Base-by-base conservation (phyloP, 352 stramenopile genomes). In the Globisporangium parvum region DNA sequence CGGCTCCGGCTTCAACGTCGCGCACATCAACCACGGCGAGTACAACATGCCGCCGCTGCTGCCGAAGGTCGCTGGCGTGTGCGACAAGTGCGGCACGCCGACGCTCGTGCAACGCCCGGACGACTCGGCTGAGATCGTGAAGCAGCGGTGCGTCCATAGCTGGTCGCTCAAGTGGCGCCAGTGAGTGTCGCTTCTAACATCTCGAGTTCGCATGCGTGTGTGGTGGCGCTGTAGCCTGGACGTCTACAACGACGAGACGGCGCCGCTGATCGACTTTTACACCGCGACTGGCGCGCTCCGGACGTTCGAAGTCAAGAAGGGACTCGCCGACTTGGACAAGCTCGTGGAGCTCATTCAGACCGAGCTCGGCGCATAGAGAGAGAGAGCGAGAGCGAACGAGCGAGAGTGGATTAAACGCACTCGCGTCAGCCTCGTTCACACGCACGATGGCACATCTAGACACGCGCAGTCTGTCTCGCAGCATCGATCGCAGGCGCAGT, bases 1-100 rank as follows among this genome's bases (percentile, higher is more conserved):
- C 47, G 88, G 88, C 31, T 73, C 66, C 23, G 82, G 82, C 56
- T 97, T 91, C 73, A 97, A 97, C 62, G 80, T 97, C 24, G 81
- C 87, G 23, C 77, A 81, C 63, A 96, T 96, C 64, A 76, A 95
- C 59, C 44, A 80, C 35, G 85, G 83, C 58, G 84, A 90, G 65
- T 94, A 95, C 63, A 71, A 94, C 55, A 97, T 96, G 88, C 88
- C 88, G 9, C 85, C 87, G 26, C 63, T 97, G 55, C 72, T 96
- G 9, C 88, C 88, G n/a, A 91, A 94, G 66, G 79, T 85, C 5
- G 74, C 85, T 14, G 80, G 79, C 21, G 67, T 91, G 17, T 92
- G 84, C 47, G 88, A 95, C 67, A 75, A 74, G 20, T 96, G 88
- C 54, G 85, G 87, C 54, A 67, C 74, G 33, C 44, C 66, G 15